Base-by-base conservation (phyloP, 495 filamentous ascomycete species). In the Penicillium simplicissimum region DNA sequence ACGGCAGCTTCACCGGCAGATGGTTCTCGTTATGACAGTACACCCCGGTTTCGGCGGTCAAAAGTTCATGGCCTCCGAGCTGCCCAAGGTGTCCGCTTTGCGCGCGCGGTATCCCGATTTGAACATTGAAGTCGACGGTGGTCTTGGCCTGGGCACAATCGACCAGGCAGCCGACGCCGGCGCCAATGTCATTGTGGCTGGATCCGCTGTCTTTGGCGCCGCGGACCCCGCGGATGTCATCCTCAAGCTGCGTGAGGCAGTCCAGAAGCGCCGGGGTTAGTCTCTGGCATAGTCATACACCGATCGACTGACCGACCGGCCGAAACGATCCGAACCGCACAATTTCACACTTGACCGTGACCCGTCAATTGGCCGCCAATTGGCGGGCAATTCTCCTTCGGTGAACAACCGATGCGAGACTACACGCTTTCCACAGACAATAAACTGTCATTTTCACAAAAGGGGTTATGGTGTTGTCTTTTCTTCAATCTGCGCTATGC, bases 1-100 rank as follows among this genome's bases (percentile, higher is more conserved):
- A 60, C 43, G 35, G 49, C 56, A 63, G 47, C 33, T 36, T 35
- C 25, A 34, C 25, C 37, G 34, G 10, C 53, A 98, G 95, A 98
- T 98, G 96, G 92, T 96, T 28, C 87, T 98, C 10, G 88, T 98
- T 40, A 98, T 98, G 95, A 98, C 95, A 9, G 95, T 98, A 19
- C 87, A 98, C 75, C 95, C 95, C 19, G 95, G 95, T 55, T 98
- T 98, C 75, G 96, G 95, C 61, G 95, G 95, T 13, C 96, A 98
- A 75, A 96, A 96, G 72, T 98, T 98, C 85, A 97, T 97, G 90
- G 88, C 92, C 6, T 90, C 88, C 5, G 91, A 96, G 74, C 83
- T 98, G 66, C 96, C 95, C 64, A 98, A 98, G 77, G 96, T 98
- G 35, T 71, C 85, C 54, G 91, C 88, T 48, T 81, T 98, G 67